Percentiles rank a stretch among this genome's conserved stretches.
These are phyloP conservation scores for Fusarium nisikadoi DNA, from an alignment of 2,329 filamentous ascomycete genomes.

Conservation along the genomic window DNA sequence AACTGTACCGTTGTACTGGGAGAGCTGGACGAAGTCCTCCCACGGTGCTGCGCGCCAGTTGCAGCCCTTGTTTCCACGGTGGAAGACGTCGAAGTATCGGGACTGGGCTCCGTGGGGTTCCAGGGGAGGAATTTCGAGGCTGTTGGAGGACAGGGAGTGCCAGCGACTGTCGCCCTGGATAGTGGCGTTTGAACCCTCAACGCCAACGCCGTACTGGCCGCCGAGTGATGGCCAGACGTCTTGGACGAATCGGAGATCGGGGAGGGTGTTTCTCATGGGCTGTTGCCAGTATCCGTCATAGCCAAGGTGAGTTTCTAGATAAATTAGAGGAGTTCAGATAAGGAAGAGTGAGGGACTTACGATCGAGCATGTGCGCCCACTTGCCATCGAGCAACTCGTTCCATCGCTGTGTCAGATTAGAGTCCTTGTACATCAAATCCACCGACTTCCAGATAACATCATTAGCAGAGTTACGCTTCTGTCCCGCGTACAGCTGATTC, in stretches of 20 bases:
- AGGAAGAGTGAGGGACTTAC: background rate
- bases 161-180: conserved; percentile 58
- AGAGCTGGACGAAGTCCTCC: conserved; percentile 50
- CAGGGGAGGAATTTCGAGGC: conserved; percentile 48
- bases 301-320: conserved; percentile 61
- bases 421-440: conserved; percentile 33
- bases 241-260: conserved; percentile 54
- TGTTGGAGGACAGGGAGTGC: conserved; percentile 59
- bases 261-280: conserved; percentile 75
- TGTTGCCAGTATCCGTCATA: conserved; percentile 72
- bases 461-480: conserved; percentile 68
- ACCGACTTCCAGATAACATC: conserved; percentile 32
- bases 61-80: conserved; percentile 46
- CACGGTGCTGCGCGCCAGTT: conserved; percentile 45
- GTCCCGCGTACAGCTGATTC: conserved; percentile 65
- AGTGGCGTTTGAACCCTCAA: conserved; percentile 49
- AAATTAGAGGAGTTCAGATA: background rate
- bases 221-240: conserved; percentile 67
- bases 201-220: conserved; percentile 49
- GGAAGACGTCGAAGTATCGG: conserved; percentile 51
- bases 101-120: conserved; percentile 47
- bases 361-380: conserved; percentile 33
- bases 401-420: conserved; percentile 33
- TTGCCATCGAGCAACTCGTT: conserved; percentile 33
- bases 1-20: conserved; percentile 44